Conservation (phyloP, 1,284 basidiomycete species). For the Fomitopsis schrenkii region DNA sequence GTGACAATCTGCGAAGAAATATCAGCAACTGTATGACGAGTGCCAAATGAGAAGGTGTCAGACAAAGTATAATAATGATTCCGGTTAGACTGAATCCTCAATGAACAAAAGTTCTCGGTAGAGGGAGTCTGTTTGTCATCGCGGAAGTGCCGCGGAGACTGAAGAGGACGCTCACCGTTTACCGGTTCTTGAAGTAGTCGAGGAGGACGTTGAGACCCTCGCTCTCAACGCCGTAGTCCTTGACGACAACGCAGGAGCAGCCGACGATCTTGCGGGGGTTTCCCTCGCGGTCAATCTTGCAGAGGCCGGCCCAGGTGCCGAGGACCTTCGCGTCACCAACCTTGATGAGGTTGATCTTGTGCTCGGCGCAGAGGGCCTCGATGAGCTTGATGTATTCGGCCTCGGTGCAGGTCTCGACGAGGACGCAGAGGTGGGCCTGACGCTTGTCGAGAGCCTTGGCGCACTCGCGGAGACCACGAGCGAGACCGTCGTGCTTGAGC, state of each 20-base stretch:
- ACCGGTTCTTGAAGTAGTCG: slow-evolving; percentile 95
- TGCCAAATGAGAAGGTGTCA: slow-evolving; percentile 45
- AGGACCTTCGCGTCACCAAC: slow-evolving; percentile 97
- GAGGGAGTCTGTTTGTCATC: slow-evolving; percentile 91
- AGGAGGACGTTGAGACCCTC: slow-evolving; percentile 96
- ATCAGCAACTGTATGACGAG: neutral
- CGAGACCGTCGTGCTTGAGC: slow-evolving; percentile 96
- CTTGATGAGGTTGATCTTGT: slow-evolving; percentile 99
- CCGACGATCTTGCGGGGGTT: slow-evolving; percentile 97
- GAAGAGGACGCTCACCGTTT: slow-evolving; percentile 31
- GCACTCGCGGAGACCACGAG: slow-evolving; percentile 95
- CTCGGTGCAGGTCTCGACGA: slow-evolving; percentile 98
- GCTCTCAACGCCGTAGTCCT: slow-evolving; percentile 95
- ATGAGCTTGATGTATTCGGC: slow-evolving; percentile 99
- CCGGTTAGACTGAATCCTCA: slow-evolving; percentile 81
- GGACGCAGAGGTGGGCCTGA: slow-evolving; percentile 97
- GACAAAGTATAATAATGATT: slow-evolving; percentile 66
- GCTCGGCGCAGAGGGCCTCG: slow-evolving; percentile 97
- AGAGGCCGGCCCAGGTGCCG: slow-evolving; percentile 97
- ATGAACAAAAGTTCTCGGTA: slow-evolving; percentile 56
- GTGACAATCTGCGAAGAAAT: neutral
- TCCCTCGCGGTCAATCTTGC: slow-evolving; percentile 99
- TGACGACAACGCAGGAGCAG: slow-evolving; percentile 97
- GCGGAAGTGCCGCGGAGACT: slow-evolving; percentile 14
- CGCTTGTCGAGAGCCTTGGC: slow-evolving; percentile 99